A percentile compares a stretch with the other conserved stretches of the same genome.
Evolutionary conservation across 352 stramenopile species (phyloP).

Genomic region (Pythium grandisporangium): DNA sequence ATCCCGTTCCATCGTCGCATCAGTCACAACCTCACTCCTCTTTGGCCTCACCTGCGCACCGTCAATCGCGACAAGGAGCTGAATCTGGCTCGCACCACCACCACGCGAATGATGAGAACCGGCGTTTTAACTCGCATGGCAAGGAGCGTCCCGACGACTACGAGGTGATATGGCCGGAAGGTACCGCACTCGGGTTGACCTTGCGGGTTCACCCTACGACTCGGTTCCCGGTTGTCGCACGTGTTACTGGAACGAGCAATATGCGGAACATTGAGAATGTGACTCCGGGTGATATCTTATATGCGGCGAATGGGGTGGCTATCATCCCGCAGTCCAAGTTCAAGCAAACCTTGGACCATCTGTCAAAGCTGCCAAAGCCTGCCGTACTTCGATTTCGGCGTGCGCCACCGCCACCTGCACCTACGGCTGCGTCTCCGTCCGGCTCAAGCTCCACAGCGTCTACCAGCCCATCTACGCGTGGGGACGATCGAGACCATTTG

Average conservation of each 20-base stretch:
- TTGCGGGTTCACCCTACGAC: conserved; percentile 29
- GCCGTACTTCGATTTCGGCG: conserved; percentile 29
- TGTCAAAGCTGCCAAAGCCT: conserved; percentile 29
- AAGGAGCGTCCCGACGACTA: conserved; percentile 19
- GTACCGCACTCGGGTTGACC: conserved; percentile 25
- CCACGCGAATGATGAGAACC: conserved; percentile 6
- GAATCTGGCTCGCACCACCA: neutral
- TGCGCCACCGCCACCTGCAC: conserved; percentile 19
- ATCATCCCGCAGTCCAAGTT: conserved; percentile 36
- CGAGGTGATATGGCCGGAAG: conserved; percentile 31
- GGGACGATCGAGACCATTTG: conserved; percentile 32
- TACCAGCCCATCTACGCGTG: conserved; percentile 6
- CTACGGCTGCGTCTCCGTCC: too few relatives aligned
- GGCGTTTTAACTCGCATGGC: neutral
- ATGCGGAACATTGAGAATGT: conserved; percentile 34
- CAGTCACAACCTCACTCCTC: neutral
- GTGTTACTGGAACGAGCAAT: conserved; percentile 31
- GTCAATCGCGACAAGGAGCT: neutral
- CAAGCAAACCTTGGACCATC: conserved; percentile 29
- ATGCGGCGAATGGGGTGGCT: conserved; percentile 21
- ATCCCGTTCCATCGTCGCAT: neutral
- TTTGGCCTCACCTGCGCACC: too few relatives aligned
- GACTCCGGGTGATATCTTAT: conserved; percentile 27
- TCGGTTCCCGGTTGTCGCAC: conserved; percentile 28
- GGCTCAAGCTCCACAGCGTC: too few relatives aligned